Evolutionary conservation across 495 filamentous ascomycete species (phyloP), one percentile per base, ranked within the genome.

Genomic region (Penicillium cosmopolitanum): DNA sequence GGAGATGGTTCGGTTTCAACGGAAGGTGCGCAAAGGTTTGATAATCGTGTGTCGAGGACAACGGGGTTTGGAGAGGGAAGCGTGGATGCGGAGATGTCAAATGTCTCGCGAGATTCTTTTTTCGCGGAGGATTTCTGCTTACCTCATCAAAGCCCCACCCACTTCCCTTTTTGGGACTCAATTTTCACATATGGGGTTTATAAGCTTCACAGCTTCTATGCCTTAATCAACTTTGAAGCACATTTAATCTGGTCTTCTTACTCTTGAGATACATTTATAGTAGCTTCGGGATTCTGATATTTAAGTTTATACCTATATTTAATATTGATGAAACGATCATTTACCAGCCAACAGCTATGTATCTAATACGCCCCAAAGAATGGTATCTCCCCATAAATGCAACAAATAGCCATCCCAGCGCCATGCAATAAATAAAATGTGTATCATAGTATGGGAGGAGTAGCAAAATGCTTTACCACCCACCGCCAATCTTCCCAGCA

Each of bases 401-500:
- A 66, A 47, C 33, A 46, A 46, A 46, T 25, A 28, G 21, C 46
- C 18, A 56, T 50, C 16, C 56, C 28, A 21, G 31, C 66, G 66
- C 68, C 59, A 69, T 66, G 68, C 61, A 66, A 58, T 47, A 28
- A 63, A 58, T 31, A 4, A 46, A 46, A 23, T 40, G 46, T 25
- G 21, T 18, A 13, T 34, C 25, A 25, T 47, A n/a, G 52, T 10
- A 51, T 52, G 4, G 0, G 28, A 36, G 52, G 15, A 50, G 7
- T 43, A 44, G 35, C 5, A 48, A 59, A 36, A n/a, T 4, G n/a
- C 2, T 35, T 70, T 83, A 98, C 95, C 95, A 98, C 10, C 95
- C 95, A 47, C 95, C 94, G 52, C 93, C 95, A 44, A 93, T 90
- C 78, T 93, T 96, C 51, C 91, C 89, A 21, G 95, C 96, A 66